Base-by-base conservation (phyloP, 768 basidiomycete genomes). In the Suillus placidus region DNA sequence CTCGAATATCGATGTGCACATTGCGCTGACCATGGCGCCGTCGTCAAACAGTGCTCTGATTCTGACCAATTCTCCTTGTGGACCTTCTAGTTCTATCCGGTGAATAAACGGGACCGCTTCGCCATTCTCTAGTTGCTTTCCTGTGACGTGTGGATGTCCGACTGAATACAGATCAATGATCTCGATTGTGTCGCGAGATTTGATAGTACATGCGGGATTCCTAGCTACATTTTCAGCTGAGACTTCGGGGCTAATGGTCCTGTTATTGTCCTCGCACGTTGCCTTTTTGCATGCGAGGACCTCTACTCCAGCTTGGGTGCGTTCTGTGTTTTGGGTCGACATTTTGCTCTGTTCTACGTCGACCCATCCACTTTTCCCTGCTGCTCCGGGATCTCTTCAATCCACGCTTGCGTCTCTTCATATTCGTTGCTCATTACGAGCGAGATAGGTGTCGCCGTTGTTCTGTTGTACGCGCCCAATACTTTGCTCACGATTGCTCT, bases 21-120 rank as follows among this genome's bases (percentile, higher is more conserved):
- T 73, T 6, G 71, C 74, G 32, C 68, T 73, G 0, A 74, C 68
- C 75, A 77, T 69, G 2, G 77, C 75, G 0, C 79, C 76, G 34
- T 76, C 76, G 51, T 79, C 77, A 32, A 75, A 72, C 13, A 74
- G 12, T 2, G 40, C 69, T 23, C 61, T 16, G 16, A 70, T 26
- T 16, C 67, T 20, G 3, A 64, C 69, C 7, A 57, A 3, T n/a
- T 71, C 69, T 1, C 72, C 72, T 14, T 61, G 10, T 9, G 71
- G 69, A 18, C 72, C 68, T 13, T 67, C 37, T 47, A 72, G 3
- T 4, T 45, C 45, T 45, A 45, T 45, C 45, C 10, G 20, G 3
- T 45, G 45, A 4, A 45, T 45, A 1, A 45, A 45, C 1, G 9
- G 45, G 20, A n/a, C 10, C 0, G n/a, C 45, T 4, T 45, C 45